Base-by-base conservation (phyloP, 495 filamentous ascomycete species). In the Penicillium dipodomyicola region DNA sequence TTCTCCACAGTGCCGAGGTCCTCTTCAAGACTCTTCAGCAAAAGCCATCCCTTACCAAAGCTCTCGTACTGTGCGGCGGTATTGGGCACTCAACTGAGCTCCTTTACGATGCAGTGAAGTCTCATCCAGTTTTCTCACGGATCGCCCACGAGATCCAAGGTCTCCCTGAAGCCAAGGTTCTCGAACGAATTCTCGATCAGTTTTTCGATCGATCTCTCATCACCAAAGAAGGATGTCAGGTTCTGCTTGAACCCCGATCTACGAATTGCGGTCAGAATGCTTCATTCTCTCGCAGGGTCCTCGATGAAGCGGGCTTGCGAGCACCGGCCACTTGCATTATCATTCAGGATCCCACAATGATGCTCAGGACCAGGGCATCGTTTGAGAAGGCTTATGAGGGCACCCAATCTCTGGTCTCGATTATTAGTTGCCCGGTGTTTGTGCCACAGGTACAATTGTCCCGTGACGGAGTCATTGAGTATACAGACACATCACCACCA, bases 181-280 rank as follows among this genome's bases (percentile, higher is more conserved):
- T 75, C 0, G 57, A 72, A 37, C 59, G 40, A 19, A 69, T 75
- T 29, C 41, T 73, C 35, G 30, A 65, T 7, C 22, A 23, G 20
- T 69, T 61, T 42, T 71, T 67, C 25, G 60, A 69, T 35, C 43
- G 58, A 27, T 32, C 53, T 12, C 37, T 49, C 8, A 66, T 67
- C 7, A 58, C 47, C 1, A 40, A 41, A 3, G 20, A 25, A 20
- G 64, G 66, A 29, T 67, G 66, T 41, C 55, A 37, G 12, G 62
- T 74, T 41, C 51, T 76, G 7, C 44, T 76, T 27, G 73, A 76
- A 42, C 64, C 70, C 15, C 37, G 64, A 25, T 73, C 70, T 4
- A 74, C 72, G 2, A 76, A 76, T 51, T 74, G 73, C 47, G 72
- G 72, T 2, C 58, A 57, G 20, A 76, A 76, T 52, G 73, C 73